Conservation (phyloP, 2,329 filamentous ascomycete species). For the Colletotrichum melonis region DNA sequence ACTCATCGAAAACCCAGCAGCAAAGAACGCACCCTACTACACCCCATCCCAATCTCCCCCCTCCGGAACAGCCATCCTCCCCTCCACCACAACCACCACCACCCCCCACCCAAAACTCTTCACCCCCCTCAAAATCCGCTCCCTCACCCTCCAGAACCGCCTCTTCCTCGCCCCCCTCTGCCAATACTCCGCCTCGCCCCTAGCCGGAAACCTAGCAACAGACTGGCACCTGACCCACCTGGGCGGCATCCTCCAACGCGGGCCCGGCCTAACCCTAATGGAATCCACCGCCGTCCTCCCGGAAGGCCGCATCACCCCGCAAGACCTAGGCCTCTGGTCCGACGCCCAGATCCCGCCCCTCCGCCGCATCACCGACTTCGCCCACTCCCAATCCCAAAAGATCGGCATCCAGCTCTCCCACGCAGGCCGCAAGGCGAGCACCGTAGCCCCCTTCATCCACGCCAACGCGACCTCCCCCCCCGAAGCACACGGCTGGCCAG, state of each 20-base stretch:
- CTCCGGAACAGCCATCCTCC: slow-evolving; percentile 52
- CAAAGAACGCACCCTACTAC: slow-evolving; percentile 55
- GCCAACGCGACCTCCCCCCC: slow-evolving; percentile 61
- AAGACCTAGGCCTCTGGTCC: slow-evolving; percentile 75
- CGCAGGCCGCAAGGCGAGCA: slow-evolving; percentile 74
- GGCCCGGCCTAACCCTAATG: slow-evolving; percentile 70
- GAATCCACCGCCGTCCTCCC: slow-evolving; percentile 75
- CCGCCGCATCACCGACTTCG: slow-evolving; percentile 68
- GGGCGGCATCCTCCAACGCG: slow-evolving; percentile 77
- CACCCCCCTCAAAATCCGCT: slow-evolving; percentile 58
- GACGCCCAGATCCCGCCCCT: slow-evolving; percentile 74
- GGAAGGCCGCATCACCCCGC: slow-evolving; percentile 76
- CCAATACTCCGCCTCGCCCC: slow-evolving; percentile 55
- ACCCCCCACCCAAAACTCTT: slow-evolving; percentile 59
- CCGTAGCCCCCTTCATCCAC: slow-evolving; percentile 73
- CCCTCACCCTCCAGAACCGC: slow-evolving; percentile 57
- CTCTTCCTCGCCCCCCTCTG: slow-evolving; percentile 60
- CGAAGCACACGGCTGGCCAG: slow-evolving; percentile 63
- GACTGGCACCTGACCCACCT: slow-evolving; percentile 80
- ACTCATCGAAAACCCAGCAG: slow-evolving; percentile 39
- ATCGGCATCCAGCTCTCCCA: slow-evolving; percentile 82
- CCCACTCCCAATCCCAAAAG: slow-evolving; percentile 66
- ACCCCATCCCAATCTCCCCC: slow-evolving; percentile 59
- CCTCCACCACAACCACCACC: slow-evolving; percentile 40
- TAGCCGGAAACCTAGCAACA: slow-evolving; percentile 68